Conservation (phyloP, 2,329 filamentous ascomycete genomes). For the Aspergillus cejpii region DNA sequence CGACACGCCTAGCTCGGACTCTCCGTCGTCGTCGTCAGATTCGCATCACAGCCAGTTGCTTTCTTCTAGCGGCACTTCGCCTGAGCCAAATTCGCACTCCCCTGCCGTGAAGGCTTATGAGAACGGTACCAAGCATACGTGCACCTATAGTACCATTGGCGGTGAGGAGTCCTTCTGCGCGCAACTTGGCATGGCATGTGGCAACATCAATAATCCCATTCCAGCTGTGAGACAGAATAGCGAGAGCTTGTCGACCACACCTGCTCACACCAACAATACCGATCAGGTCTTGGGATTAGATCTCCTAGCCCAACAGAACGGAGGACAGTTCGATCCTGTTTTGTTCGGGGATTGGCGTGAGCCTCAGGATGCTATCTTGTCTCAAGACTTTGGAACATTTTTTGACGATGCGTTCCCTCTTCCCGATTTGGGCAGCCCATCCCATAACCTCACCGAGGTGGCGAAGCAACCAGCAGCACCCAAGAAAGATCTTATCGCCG, state of each 20-base stretch:
- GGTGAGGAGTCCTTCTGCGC: slow-evolving; percentile 44
- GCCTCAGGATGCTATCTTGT: slow-evolving; percentile 71
- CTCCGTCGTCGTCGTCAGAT: slow-evolving; percentile 45
- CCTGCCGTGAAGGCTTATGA: slow-evolving; percentile 37
- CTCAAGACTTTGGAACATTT: slow-evolving; percentile 64
- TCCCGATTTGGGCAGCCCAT: slow-evolving; percentile 70
- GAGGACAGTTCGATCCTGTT: slow-evolving; percentile 81
- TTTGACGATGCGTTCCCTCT: slow-evolving; percentile 71
- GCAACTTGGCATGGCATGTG: slow-evolving; percentile 42
- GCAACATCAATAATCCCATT: slow-evolving; percentile 41
- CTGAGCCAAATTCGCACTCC: slow-evolving; percentile 42
- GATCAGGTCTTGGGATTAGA: slow-evolving; percentile 41
- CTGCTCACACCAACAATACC: slow-evolving; percentile 12
- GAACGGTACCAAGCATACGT: slow-evolving; percentile 24
- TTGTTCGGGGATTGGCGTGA: slow-evolving; percentile 91
- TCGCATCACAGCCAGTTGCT: slow-evolving; percentile 39
- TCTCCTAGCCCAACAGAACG: slow-evolving; percentile 73
- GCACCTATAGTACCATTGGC: slow-evolving; percentile 27
- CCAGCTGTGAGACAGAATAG: slow-evolving; percentile 34
- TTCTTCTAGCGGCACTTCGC: slow-evolving; percentile 47
- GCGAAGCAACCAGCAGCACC: slow-evolving; percentile 26
- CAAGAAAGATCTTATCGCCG: slow-evolving; percentile 66
- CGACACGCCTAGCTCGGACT: slow-evolving; percentile 40
- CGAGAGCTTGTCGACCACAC: slow-evolving; percentile 27
- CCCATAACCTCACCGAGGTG: slow-evolving; percentile 52